These are phyloP conservation scores for Plectosphaerella sp. DNA, from an alignment of 2,329 filamentous ascomycete genomes.

Conservation along the genomic window DNA sequence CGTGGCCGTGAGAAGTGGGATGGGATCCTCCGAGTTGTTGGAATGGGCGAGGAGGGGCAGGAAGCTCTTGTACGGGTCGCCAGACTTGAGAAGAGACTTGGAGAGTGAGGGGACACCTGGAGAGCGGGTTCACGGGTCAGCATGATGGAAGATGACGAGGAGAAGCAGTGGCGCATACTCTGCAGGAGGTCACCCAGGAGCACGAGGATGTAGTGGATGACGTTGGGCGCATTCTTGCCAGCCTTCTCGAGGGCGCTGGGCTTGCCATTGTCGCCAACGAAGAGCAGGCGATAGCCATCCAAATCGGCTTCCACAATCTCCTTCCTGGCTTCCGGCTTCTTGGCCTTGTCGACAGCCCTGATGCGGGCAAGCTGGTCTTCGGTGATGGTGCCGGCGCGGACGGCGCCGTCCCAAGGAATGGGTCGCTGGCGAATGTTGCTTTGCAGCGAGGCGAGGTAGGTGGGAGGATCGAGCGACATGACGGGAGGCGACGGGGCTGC, in stretches of 20 bases:
- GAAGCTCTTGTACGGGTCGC: conserved; percentile 77
- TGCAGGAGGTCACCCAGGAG: conserved; percentile 76
- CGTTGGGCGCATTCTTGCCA: conserved; percentile 72
- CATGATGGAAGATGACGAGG: neutral
- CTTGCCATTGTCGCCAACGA: conserved; percentile 70
- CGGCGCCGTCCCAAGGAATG: conserved; percentile 96
- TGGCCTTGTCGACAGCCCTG: conserved; percentile 92
- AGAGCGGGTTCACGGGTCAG: neutral
- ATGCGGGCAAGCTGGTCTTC: conserved; percentile 94
- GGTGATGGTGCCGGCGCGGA: conserved; percentile 87
- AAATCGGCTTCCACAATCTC: conserved; percentile 77
- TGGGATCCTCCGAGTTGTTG: conserved; percentile 69
- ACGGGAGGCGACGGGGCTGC: conserved; percentile 8
- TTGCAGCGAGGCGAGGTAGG: conserved; percentile 80
- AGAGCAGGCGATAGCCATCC: conserved; percentile 72
- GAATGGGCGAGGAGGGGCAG: conserved; percentile 79
- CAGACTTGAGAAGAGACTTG: conserved; percentile 68
- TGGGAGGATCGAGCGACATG: conserved; percentile 91
- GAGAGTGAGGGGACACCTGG: conserved; percentile 76
- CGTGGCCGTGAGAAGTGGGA: conserved; percentile 84
- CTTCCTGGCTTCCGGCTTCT: conserved; percentile 77
- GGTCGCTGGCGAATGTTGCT: conserved; percentile 95
- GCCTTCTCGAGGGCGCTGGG: conserved; percentile 77
- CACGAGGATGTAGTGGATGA: conserved; percentile 92
- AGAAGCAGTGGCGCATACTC: conserved; percentile 4